Base-by-base conservation (phyloP, 768 basidiomycete genomes). In the Rhodotorula graminis region DNA sequence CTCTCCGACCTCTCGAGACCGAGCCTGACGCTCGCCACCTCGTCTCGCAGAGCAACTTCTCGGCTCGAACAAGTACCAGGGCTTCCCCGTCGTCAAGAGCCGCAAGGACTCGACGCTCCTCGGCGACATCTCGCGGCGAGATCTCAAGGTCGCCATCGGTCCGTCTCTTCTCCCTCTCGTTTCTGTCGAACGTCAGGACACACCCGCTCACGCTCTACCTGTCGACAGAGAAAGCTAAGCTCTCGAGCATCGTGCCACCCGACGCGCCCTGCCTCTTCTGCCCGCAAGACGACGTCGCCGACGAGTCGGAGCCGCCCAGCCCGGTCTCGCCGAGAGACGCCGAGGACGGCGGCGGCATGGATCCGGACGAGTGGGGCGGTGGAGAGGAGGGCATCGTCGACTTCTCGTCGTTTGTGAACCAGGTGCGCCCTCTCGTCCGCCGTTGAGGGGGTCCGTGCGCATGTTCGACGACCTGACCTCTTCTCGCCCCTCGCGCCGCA, bases 81-180 rank as follows among this genome's bases (percentile, higher is more conserved):
- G 95, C 0, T 98, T 93, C 82, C 96, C 96, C 1, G 86, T 99
- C 57, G 85, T 96, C 40, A 86, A 79, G 33, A 88, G 42, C 83
- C 86, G 33, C 84, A 87, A 78, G 83, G 86, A 72, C 68, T 79
- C 83, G 64, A 88, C 86, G 19, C 84, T 98, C 29, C 82, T 88
- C 6, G 96, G 95, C 12, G 95, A 95, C 81, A 91, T 98, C 74
- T 89, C 90, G 21, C 86, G 93, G 67, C 86, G 88, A 8, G 92
- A 96, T 78, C 81, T 99, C 62, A 86, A 86, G 62, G 90, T 90
- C 80, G 92, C 95, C 3, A 83, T 98, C 67, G 91, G 93, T 93
- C 11, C 60, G 58, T 1, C 4, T 31, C 10, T 2, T 72, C 65
- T 82, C 71, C 49, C 8, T 42, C 33, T 42, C 3, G 15, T 18